Conservation (phyloP, 768 basidiomycete species). For the Wakefieldia striispora region DNA sequence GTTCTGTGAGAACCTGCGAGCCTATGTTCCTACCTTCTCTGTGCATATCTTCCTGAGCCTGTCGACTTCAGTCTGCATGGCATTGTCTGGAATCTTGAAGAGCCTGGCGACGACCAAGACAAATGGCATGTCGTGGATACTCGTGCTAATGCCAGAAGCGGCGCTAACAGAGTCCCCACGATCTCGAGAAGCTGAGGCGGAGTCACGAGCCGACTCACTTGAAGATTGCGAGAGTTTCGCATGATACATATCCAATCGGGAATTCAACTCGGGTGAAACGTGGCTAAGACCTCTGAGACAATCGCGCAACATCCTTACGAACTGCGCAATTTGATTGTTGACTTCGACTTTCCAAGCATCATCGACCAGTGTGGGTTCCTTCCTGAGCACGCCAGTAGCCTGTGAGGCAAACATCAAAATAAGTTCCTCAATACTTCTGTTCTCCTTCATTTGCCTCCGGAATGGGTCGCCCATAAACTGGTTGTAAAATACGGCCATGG, state of each 20-base stretch:
- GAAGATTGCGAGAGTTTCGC: conserved; percentile 68
- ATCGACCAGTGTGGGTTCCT: conserved; percentile 77
- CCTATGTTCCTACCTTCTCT: conserved; percentile 55
- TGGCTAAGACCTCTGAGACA: conserved; percentile 70
- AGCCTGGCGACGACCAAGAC: conserved; percentile 66
- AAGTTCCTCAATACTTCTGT: conserved; percentile 95
- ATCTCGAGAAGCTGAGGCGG: conserved; percentile 55
- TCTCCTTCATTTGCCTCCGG: conserved; percentile 90
- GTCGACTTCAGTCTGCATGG: conserved; percentile 74
- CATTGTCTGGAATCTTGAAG: conserved; percentile 70
- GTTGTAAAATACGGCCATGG: conserved; percentile 90
- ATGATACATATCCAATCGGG: conserved; percentile 81
- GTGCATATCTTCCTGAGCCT: conserved; percentile 61
- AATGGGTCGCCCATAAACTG: conserved; percentile 85
- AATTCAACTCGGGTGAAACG: conserved; percentile 78
- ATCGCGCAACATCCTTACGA: conserved; percentile 84
- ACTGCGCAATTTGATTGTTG: conserved; percentile 87
- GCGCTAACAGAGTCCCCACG: conserved; percentile 47
- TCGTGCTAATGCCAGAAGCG: conserved; percentile 39
- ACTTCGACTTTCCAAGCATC: conserved; percentile 94
- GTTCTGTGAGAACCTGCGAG: background rate
- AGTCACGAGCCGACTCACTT: conserved; percentile 67
- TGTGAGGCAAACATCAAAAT: conserved; percentile 95
- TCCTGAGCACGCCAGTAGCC: conserved; percentile 83
- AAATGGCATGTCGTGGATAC: conserved; percentile 73